Evolutionary conservation across 2,329 filamentous ascomycete species (phyloP), one percentile per base, ranked within the genome.

Genomic region (Penicillium sp.): DNA sequence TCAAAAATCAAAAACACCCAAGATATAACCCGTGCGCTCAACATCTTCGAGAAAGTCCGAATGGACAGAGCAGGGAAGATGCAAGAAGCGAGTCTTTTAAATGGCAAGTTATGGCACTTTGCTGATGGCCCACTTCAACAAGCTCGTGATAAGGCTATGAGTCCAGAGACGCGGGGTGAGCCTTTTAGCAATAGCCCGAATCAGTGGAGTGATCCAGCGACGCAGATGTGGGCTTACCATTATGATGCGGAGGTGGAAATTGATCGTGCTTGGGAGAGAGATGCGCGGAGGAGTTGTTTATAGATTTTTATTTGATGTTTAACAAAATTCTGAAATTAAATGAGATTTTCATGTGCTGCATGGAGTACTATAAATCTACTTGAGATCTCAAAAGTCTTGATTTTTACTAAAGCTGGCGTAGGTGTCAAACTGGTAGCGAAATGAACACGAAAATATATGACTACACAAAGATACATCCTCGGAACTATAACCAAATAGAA

Each of bases 71-170:
- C 67, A 0, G 63, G 66, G 3, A 65, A 66, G 54, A 78, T 76
- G 74, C 76, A 76, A 56, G 70, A 72, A 54, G 77, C 70, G 8
- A 77, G 73, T 57, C 65, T 70, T 10, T 65, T 79, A 4, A 81
- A 81, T 52, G 74, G 72, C 1, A 68, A 72, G 24, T 57, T 81
- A 2, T 80, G 76, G 76, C 77, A 80, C 60, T 75, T 78, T 31
- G 52, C 67, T 0, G 76, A 79, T 52, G 76, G 76, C 0, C 68
- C 72, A 0, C 54, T 68, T 36, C 76, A 78, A 59, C 41, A 64
- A 50, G 75, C 75, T 0, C 61, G 76, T 18, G 76, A 78, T 53
- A 61, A 49, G 9, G 74, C 70, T 0, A 77, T 77, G 72, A 29
- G 49, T 2, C 61, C 72, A 0, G 76, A 79, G 50, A 70, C 75